phyloP scores from a whole-genome alignment of 805 yeast genomes.

The Kurtzmaniella fragi region DNA sequence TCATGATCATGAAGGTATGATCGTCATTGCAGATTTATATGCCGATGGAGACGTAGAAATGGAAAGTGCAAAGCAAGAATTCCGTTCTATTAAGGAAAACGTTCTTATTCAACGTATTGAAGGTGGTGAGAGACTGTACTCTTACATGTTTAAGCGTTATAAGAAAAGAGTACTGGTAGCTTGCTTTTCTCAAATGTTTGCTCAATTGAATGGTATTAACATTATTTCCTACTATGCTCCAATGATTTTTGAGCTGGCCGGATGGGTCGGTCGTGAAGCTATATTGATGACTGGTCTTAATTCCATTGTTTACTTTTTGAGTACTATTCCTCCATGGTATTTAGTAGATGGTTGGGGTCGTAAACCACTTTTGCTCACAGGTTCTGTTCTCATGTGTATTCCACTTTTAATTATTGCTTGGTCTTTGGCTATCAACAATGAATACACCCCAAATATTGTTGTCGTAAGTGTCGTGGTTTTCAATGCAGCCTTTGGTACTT shows the following conservation, averaged over 20 bases:
- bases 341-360: constrained; percentile 90
- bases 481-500: constrained; percentile 80
- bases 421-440: constrained; percentile 32
- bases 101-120: constrained; percentile 73
- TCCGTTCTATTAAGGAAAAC: constrained; percentile 73
- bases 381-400: constrained; percentile 75
- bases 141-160: constrained; percentile 72
- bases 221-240: constrained; percentile 93
- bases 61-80: constrained; percentile 66
- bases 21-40: constrained; percentile 78
- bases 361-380: constrained; percentile 73
- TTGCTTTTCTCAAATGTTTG: constrained; percentile 87
- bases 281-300: constrained; percentile 83
- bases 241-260: constrained; percentile 89
- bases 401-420: constrained; percentile 63
- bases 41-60: constrained; percentile 73
- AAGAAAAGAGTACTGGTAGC: constrained; percentile 78
- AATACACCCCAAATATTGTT: constrained; percentile 61
- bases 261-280: constrained; percentile 87
- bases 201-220: constrained; percentile 90
- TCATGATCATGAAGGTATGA: constrained; percentile 73
- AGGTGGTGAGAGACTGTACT: constrained; percentile 68
- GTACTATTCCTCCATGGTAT: constrained; percentile 89
- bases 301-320: constrained; percentile 34
- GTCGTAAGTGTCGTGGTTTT: constrained; percentile 73